Evolutionary conservation across 192 early-diverging fungal species (phyloP), one percentile per base, ranked within the genome.

Genomic region (Endogone sp.): DNA sequence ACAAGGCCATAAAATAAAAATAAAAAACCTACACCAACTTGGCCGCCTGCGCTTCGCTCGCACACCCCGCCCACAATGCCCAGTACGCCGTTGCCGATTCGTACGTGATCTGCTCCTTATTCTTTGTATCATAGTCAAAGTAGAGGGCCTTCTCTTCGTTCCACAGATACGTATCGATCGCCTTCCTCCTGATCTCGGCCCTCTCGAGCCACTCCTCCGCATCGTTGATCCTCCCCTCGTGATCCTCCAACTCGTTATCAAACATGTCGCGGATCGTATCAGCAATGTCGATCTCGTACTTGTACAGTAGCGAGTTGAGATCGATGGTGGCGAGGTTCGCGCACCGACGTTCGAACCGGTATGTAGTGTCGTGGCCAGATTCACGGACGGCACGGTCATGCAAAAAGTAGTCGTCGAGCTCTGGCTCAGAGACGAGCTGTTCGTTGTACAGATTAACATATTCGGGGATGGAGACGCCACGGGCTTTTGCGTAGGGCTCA

Each of bases 361-460:
- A 98, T 11, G 95, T 93, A 0, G 96, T 98, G 77, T 99, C 96
- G 79, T 99, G 96, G 20, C 96, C 97, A 29, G 94, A 95, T 80
- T 98, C 95, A 63, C 97, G 91, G 2, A 97, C 95, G 0, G 98
- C 98, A 4, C 98, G 89, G 75, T 99, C 98, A 77, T 99, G 98
- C 59, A 95, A 84, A 78, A 99, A 99, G 77, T 97, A 99, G 32
- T 80, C 89, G 79, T 99, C 96, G 31, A 99, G 78, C 62, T 91
- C 86, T 4, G 94, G 93, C 69, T 94, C 94, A 31, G 79, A 66
- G 25, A 96, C 79, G 58, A 83, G 70, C 3, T 86, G 89, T 22
- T 66, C 75, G 26, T 85, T 84, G 76, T 99, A 99, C 69, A 84
- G 70, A 3, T 74, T 55, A 79, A 88, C 90, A 79, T 89, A 98